phyloP scores from a whole-genome alignment of 2,329 filamentous ascomycete genomes.

The Penicillium crustosum region DNA sequence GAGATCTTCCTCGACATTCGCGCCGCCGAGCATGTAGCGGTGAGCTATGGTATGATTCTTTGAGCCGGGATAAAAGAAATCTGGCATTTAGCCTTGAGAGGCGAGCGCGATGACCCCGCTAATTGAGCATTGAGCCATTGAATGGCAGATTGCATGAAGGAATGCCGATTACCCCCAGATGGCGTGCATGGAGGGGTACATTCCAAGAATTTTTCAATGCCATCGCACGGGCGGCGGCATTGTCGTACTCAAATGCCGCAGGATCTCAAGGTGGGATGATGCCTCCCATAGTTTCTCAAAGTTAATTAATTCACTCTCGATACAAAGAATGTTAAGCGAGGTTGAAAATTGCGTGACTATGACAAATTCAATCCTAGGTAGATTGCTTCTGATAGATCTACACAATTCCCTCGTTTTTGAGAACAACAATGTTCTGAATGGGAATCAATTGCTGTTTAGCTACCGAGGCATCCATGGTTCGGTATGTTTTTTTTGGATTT shows the following conservation, averaged over 20 bases:
- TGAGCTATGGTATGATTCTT: constrained; percentile 19
- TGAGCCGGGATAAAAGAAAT: constrained; percentile 1
- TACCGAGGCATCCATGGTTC: constrained; percentile 3
- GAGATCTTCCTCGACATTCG: constrained; percentile 11
- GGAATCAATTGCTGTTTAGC: neutral
- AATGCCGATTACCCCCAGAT: constrained; percentile 3
- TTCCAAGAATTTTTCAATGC: neutral
- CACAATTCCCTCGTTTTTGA: neutral
- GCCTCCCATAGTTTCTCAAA: neutral
- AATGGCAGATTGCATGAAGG: constrained; percentile 1
- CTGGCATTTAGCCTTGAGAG: neutral
- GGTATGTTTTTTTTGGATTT: neutral
- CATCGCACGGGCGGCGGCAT: constrained; percentile 2
- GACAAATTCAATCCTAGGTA: neutral
- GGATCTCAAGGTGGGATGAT: constrained; percentile 1
- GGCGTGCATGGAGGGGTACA: constrained; percentile 11
- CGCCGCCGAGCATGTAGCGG: constrained; percentile 24
- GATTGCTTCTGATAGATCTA: neutral
- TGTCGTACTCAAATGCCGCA: constrained; percentile 6
- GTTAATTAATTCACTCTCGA: neutral
- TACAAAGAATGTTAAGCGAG: neutral
- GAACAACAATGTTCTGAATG: neutral
- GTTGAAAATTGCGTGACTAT: neutral
- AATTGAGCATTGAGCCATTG: neutral
- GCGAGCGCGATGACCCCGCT: constrained; percentile 1